phyloP scores from a whole-genome alignment of 2,329 filamentous ascomycete genomes.

The Zasmidium cellare region DNA sequence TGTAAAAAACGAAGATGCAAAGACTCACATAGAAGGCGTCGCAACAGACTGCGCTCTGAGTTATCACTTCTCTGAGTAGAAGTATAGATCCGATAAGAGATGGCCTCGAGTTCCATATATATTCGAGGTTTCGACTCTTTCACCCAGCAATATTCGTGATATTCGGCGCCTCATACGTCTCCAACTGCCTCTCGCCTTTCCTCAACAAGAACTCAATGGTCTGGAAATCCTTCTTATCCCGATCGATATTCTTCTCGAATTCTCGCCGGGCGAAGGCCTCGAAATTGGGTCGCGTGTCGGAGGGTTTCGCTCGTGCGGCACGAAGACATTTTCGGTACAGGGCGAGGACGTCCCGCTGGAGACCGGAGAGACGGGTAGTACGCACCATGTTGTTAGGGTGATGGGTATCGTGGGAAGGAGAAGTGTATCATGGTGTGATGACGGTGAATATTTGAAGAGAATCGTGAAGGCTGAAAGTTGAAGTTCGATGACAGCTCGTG shows the following conservation, averaged over 20 bases:
- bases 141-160: slow-evolving; percentile 68
- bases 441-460: background rate
- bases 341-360: slow-evolving; percentile 85
- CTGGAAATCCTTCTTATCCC: slow-evolving; percentile 82
- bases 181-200: slow-evolving; percentile 78
- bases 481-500: background rate
- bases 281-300: slow-evolving; percentile 35
- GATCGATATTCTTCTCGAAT: slow-evolving; percentile 67
- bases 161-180: slow-evolving; percentile 75
- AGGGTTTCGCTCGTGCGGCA: slow-evolving; percentile 76
- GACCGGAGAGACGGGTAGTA: slow-evolving; percentile 62
- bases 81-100: no score
- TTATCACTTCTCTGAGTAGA: no score
- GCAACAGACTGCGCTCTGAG: no score
- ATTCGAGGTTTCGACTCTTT: background rate
- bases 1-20: background rate
- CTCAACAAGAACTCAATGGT: slow-evolving; percentile 83
- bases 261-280: slow-evolving; percentile 51
- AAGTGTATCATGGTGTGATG: background rate
- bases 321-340: slow-evolving; percentile 86
- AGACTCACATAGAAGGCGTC: no score
- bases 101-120: no score
- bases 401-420: background rate
- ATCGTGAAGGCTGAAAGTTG: background rate
- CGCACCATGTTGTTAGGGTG: slow-evolving; percentile 39